Conservation (phyloP, 805 yeast genomes). For the Pichia paraexigua region DNA sequence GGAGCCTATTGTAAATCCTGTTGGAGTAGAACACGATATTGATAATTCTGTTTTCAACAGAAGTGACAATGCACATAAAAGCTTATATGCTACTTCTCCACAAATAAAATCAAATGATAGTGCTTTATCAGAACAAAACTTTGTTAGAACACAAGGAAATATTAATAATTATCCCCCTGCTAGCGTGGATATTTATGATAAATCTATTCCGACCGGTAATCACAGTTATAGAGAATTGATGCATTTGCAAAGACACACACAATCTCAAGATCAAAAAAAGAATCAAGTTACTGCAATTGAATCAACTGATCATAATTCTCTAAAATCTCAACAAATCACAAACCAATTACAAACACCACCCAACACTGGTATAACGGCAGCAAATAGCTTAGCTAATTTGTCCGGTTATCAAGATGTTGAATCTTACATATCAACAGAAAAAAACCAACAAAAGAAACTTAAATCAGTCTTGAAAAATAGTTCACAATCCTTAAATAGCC, state of each 20-base stretch:
- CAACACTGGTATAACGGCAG: neutral
- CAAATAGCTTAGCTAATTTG: neutral
- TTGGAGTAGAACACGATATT: neutral
- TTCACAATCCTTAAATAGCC: slow-evolving; percentile 2
- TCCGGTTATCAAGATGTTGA: neutral
- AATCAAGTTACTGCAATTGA: neutral
- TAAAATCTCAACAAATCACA: neutral
- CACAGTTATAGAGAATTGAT: slow-evolving; percentile 11
- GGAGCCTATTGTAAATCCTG: slow-evolving; percentile 5
- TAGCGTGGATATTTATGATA: neutral
- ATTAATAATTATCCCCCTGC: slow-evolving; percentile 1
- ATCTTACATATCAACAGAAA: neutral
- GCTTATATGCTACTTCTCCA: neutral
- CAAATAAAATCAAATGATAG: neutral
- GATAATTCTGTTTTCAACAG: neutral
- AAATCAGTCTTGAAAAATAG: slow-evolving; percentile 8
- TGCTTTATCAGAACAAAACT: slow-evolving; percentile 3
- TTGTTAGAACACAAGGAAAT: slow-evolving; percentile 6
- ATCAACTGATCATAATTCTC: neutral
- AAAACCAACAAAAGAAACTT: neutral
- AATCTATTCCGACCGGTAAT: neutral
- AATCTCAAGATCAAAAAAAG: neutral
- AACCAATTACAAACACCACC: neutral
- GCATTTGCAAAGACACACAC: neutral
- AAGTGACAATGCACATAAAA: neutral